Percentiles rank a stretch among this genome's conserved stretches.
These are phyloP conservation scores for Dalechampia spathulata DNA, from an alignment of 441 rosid species.

Conservation along the genomic window DNA sequence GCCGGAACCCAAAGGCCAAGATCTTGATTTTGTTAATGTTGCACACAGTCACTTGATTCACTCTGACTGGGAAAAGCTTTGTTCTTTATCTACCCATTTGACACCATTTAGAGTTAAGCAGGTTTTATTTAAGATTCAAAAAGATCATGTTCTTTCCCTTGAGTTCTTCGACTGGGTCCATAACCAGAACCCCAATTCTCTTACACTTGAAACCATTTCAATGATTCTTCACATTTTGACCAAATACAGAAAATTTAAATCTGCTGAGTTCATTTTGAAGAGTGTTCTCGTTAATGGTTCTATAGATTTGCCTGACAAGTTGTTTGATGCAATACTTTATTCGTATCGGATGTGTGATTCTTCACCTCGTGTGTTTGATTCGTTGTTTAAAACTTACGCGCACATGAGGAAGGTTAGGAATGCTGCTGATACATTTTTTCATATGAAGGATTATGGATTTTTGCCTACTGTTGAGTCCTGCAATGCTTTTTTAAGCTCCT, in stretches of 20 bases:
- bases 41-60: constrained; percentile 71
- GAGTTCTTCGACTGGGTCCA: constrained; percentile 69
- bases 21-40: constrained; percentile 71
- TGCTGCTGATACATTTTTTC: constrained; percentile 45
- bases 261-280: constrained; percentile 50
- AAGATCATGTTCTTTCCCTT: constrained; percentile 57
- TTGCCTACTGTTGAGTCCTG: constrained; percentile 64
- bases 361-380: constrained; percentile 61
- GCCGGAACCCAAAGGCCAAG: constrained; percentile 60
- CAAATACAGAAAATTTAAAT: constrained; percentile 51
- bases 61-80: constrained; percentile 64
- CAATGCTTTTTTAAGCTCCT: constrained; percentile 65
- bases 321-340: constrained; percentile 50
- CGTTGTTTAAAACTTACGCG: constrained; percentile 50
- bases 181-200: constrained; percentile 33
- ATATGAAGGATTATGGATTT: constrained; percentile 65
- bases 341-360: constrained; percentile 70
- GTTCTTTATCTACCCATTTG: constrained; percentile 29
- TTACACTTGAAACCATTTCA: constrained; percentile 47
- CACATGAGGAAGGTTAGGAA: constrained; percentile 58
- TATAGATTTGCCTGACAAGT: constrained; percentile 32
- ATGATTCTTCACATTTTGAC: constrained; percentile 60
- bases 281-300: constrained; percentile 21
- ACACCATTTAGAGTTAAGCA: constrained; percentile 52
- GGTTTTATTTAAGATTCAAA: constrained; percentile 45